Conservation (phyloP, 176 grass and related monocot genomes). For the Oryza coarctata region DNA sequence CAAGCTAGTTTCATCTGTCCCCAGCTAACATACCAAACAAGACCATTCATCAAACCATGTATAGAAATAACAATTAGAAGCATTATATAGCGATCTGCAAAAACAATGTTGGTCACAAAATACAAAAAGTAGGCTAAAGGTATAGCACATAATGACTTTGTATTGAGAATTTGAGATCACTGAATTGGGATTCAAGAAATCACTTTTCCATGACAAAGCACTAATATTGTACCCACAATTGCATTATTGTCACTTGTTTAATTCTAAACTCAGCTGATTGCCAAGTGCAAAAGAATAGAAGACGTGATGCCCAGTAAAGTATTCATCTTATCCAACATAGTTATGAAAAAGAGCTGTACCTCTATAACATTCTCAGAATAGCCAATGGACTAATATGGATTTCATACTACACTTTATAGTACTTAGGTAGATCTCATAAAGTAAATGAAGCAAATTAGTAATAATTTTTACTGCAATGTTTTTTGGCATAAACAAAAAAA, state of each 20-base stretch:
- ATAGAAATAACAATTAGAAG: neutral
- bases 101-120: neutral
- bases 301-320: neutral
- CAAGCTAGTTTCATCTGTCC: neutral
- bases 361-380: neutral
- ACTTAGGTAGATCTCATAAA: neutral
- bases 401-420: neutral
- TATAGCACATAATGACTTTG: neutral
- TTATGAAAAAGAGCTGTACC: neutral
- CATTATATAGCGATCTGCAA: neutral
- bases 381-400: neutral
- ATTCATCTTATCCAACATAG: neutral
- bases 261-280: conserved; percentile 1
- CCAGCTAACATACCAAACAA: neutral
- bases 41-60: neutral
- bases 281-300: neutral
- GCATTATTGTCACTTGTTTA: neutral
- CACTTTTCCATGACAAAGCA: neutral
- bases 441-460: neutral
- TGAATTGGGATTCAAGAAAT: neutral
- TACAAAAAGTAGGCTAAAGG: neutral
- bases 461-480: neutral
- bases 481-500: neutral
- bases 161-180: too few relatives aligned
- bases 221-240: neutral